Base-by-base conservation (phyloP, 371 early-diverging fungal species). In the Rhizopus delemar region DNA sequence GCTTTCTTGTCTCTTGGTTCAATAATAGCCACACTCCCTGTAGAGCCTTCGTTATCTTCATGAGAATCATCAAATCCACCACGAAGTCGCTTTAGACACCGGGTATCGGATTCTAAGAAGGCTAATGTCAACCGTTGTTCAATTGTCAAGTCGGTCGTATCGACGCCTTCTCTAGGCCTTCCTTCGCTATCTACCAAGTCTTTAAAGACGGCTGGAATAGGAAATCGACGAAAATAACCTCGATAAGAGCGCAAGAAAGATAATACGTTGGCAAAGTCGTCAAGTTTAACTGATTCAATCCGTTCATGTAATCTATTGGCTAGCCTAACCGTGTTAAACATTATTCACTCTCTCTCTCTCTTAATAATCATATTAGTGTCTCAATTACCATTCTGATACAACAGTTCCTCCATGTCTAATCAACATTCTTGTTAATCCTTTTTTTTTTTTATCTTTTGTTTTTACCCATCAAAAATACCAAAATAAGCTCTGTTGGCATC, bases 51-150 rank as follows among this genome's bases (percentile, higher is more conserved):
- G 13, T 68, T 55, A 28, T 67, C 75, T 41, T 73, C 56, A 33
- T 70, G 62, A n/a, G 60, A 28, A 51, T 69, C 60, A 61, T 66
- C 63, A 3, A 56, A 35, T 0, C 41, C 54, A 1, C 52, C 51
- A 0, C 60, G 52, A 8, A 70, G 16, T 33, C 59, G 57, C 28
- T 62, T 57, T 6, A 77, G 43, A 29, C 71, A 68, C n/a, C 69
- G 66, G 0, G 68, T 56, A 53, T 87, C 87, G 11, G 78, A 74
- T 45, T 80, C 62, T 45, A 87, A 48, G 54, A 82, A 87, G 3
- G 81, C 80, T 11, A 87, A 61, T 22, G 66, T 78, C 36, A 87
- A 36, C 1, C 85, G 69, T 41, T 87, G 86, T 46, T 87, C 87
- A 6, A 86, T 28, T n/a, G 81, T 75, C 59, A 87, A 48, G 36